These are phyloP conservation scores for Achaetomiella virescens DNA, from an alignment of 495 filamentous ascomycete genomes.

Conservation along the genomic window DNA sequence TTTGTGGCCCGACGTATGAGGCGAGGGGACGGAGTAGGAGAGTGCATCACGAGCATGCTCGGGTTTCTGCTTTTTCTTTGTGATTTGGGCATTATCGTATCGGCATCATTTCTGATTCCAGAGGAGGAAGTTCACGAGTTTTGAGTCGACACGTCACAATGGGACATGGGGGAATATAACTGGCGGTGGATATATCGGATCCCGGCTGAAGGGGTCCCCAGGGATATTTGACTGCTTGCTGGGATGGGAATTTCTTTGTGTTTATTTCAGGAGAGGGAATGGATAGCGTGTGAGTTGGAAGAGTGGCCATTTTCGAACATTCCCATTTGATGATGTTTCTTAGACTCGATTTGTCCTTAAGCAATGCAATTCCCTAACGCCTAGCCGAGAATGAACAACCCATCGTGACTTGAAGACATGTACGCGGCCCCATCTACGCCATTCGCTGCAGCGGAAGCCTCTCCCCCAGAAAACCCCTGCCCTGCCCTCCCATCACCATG, in stretches of 20 bases:
- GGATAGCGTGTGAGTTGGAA: background rate
- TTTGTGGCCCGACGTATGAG: background rate
- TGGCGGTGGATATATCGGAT: no score
- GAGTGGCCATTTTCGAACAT: background rate
- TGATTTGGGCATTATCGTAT: slow-evolving; percentile 4
- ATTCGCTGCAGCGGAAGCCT: no score
- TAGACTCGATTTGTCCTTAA: no score
- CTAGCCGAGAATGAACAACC: background rate
- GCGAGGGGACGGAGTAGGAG: background rate
- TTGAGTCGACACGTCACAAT: background rate
- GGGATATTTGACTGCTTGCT: background rate
- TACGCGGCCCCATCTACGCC: no score
- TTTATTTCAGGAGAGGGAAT: background rate
- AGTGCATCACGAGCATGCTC: slow-evolving; percentile 1
- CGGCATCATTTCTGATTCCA: slow-evolving; percentile 13
- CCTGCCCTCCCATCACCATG: background rate
- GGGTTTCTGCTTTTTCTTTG: slow-evolving; percentile 9
- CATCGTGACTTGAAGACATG: background rate
- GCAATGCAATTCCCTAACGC: no score
- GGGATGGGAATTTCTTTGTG: background rate
- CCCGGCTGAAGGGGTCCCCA: no score
- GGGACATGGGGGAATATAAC: background rate
- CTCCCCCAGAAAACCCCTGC: background rate
- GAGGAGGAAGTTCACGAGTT: slow-evolving; percentile 2
- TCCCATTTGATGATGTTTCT: background rate